Percentiles rank a stretch among this genome's conserved stretches.
Evolutionary conservation across 176 grass and related monocot species (phyloP).

Genomic region (Oryza nivara): DNA sequence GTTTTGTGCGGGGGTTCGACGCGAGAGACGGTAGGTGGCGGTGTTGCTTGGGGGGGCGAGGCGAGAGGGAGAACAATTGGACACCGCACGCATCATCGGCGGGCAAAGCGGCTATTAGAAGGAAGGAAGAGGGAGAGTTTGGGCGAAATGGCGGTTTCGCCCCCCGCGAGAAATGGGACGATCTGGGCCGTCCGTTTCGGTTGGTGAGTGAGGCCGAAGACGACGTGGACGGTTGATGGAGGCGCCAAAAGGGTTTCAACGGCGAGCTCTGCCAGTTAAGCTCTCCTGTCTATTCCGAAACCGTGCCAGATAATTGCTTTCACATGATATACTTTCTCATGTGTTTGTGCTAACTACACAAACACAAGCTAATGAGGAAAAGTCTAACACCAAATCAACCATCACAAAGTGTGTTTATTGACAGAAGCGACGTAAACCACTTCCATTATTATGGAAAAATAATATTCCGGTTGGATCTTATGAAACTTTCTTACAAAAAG

Average conservation of each 20-base stretch:
- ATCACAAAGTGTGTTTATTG: too few relatives aligned
- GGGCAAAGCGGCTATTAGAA: background rate
- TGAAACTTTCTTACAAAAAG: background rate
- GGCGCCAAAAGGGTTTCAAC: constrained; percentile 9
- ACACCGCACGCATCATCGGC: background rate
- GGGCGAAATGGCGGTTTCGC: constrained; percentile 4
- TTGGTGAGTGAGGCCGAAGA: constrained; percentile 19
- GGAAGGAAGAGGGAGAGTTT: background rate
- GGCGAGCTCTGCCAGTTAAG: background rate
- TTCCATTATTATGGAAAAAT: too few relatives aligned
- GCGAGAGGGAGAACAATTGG: constrained; percentile 12
- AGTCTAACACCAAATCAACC: too few relatives aligned
- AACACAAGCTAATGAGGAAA: too few relatives aligned
- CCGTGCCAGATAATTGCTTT: background rate
- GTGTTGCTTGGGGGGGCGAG: background rate
- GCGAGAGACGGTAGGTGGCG: constrained; percentile 7
- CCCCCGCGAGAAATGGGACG: background rate
- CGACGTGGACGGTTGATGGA: constrained; percentile 31
- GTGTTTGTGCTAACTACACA: too few relatives aligned
- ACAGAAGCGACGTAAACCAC: too few relatives aligned
- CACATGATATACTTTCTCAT: background rate
- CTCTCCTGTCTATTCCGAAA: background rate
- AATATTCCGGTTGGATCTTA: background rate
- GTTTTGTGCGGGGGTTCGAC: constrained; percentile 23
- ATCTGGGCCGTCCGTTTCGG: background rate